Evolutionary conservation across 164 flowering plant species (phyloP), one percentile per base, ranked within the genome.

Genomic region (Stephania japonica): DNA sequence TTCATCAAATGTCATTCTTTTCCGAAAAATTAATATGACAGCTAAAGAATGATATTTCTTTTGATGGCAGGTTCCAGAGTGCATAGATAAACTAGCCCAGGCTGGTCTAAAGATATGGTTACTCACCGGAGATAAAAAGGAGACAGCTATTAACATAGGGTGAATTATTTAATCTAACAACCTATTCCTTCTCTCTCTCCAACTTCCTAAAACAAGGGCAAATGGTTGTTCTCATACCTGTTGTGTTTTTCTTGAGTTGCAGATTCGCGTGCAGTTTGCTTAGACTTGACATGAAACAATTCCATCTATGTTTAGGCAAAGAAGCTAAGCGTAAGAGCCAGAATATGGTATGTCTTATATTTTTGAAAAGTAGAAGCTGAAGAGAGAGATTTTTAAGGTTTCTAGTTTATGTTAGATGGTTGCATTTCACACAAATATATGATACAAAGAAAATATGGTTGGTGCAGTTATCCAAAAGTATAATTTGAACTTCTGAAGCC

Each of bases 91-190:
- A 76, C 87, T 88, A 65, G 87, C 90, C 6, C 90, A 87, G 78
- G 92, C 92, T n/a, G 92, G 92, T 24, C 42, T 88, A 59, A 87
- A 86, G 78, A 87, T 87, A 42, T 88, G 92, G 92, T 56, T 88
- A 26, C 82, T 88, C 19, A 88, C 90, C 2, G 92, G 92, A 6
- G 92, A 88, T 75, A 87, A 88, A 72, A 85, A 66, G 79, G 92
- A 88, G 73, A 88, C 92, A 72, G 92, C 92, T 13, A 79, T 88
- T 42, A 88, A 87, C 73, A 83, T 88, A 25, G 92, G 92, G 92
- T 88, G 76, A 53, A 66, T 18, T 13, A 32, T 4, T 4, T 11
- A 64, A 38, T 14, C 13, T 67, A 47, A 11, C 53, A 47, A 47
- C 16, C 10, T 11, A 47, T 47, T 47, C 53, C 16, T 16, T 47